phyloP scores from a whole-genome alignment of 352 stramenopile genomes.

The Discostella stelligera region DNA sequence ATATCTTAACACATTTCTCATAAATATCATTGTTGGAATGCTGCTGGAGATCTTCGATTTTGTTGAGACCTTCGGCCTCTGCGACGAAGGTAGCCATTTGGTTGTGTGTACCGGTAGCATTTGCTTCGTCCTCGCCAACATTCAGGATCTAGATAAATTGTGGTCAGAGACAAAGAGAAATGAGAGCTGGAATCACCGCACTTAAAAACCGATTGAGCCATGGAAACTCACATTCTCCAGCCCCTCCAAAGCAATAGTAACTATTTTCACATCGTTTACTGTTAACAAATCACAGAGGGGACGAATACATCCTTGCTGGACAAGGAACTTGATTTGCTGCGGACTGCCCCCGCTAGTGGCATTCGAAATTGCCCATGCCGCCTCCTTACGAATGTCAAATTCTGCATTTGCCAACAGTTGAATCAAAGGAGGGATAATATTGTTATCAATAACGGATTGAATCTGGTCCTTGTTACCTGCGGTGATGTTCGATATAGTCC shows the following conservation, averaged over 20 bases:
- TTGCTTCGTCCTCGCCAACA: slow-evolving; percentile 87
- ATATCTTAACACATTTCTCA: slow-evolving; percentile 90
- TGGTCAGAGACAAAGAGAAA: slow-evolving; percentile 1
- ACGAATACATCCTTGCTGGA: slow-evolving; percentile 94
- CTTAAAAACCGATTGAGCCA: slow-evolving; percentile 2
- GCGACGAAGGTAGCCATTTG: slow-evolving; percentile 94
- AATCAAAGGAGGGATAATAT: slow-evolving; percentile 97
- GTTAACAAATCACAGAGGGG: slow-evolving; percentile 96
- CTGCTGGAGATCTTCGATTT: slow-evolving; percentile 97
- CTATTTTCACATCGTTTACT: slow-evolving; percentile 96
- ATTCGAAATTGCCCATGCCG: slow-evolving; percentile 98
- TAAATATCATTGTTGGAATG: slow-evolving; percentile 95
- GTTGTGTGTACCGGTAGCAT: slow-evolving; percentile 88
- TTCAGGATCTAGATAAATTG: slow-evolving; percentile 86
- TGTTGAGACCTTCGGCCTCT: slow-evolving; percentile 93
- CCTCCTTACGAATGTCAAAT: slow-evolving; percentile 98
- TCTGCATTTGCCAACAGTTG: slow-evolving; percentile 94
- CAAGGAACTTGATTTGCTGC: slow-evolving; percentile 96
- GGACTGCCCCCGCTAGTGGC: slow-evolving; percentile 92
- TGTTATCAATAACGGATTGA: slow-evolving; percentile 94
- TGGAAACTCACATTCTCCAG: slow-evolving; percentile 90
- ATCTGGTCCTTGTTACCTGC: slow-evolving; percentile 99
- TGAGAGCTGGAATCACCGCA: slow-evolving; percentile 3
- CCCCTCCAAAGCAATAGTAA: slow-evolving; percentile 97
- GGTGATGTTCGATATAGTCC: slow-evolving; percentile 99